Percentiles rank a stretch among this genome's conserved stretches.
Conservation (phyloP, 345 rosid genomes). For the Laguncularia racemosa region DNA sequence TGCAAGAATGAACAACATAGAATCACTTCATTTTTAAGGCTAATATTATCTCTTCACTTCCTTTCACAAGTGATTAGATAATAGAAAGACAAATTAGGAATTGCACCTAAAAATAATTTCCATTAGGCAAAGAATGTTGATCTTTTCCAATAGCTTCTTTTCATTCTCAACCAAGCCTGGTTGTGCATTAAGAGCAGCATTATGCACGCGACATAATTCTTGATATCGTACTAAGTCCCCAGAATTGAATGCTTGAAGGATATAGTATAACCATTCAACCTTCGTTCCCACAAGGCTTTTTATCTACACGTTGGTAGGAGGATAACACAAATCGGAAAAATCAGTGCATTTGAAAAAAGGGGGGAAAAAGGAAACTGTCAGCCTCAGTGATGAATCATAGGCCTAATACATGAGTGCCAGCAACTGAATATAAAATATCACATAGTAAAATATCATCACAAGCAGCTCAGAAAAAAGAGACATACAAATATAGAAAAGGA, state of each 20-base stretch:
- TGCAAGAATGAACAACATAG: slow-evolving; percentile 20
- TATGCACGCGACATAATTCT: slow-evolving; percentile 80
- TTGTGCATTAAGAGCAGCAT: slow-evolving; percentile 72
- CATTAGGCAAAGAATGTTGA: slow-evolving; percentile 93
- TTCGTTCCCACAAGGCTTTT: slow-evolving; percentile 81
- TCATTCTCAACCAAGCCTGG: slow-evolving; percentile 94
- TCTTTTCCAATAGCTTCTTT: slow-evolving; percentile 85
- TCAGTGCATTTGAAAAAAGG: too few species aligned
- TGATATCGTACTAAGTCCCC: slow-evolving; percentile 86
- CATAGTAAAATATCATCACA: too few species aligned
- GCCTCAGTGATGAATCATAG: too few species aligned
- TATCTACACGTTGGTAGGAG: slow-evolving; percentile 27
- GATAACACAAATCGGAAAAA: too few species aligned
- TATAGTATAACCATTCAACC: slow-evolving; percentile 95
- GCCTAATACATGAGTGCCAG: too few species aligned
- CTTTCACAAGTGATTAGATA: neutral
- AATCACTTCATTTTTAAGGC: slow-evolving; percentile 8
- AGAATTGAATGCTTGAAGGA: slow-evolving; percentile 84
- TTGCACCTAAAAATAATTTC: slow-evolving; percentile 96
- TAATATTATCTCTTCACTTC: neutral
- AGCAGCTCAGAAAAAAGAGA: too few species aligned
- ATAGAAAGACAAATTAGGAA: neutral
- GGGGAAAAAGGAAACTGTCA: too few species aligned
- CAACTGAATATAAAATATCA: too few species aligned
- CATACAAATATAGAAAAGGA: too few species aligned